Conservation (phyloP, 2,329 filamentous ascomycete genomes). For the Trichoderma sp. region DNA sequence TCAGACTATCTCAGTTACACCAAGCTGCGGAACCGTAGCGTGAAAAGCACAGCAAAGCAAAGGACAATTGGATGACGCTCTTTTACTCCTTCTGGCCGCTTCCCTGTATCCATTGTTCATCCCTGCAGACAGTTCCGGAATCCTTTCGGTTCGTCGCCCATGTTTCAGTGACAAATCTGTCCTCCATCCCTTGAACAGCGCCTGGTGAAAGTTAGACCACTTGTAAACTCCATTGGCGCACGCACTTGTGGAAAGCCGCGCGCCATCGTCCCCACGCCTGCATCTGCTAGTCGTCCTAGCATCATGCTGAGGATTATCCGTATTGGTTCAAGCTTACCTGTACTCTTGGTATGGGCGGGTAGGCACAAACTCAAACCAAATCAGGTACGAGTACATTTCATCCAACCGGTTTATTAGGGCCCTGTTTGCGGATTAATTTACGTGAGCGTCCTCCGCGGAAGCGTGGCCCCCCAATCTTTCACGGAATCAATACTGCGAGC, state of each 20-base stretch:
- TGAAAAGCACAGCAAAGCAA: constrained; percentile 1
- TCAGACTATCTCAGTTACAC: neutral
- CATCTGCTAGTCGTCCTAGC: neutral
- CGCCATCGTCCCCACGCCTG: neutral
- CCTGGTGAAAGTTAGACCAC: neutral
- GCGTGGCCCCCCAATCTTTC: neutral
- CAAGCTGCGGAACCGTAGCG: constrained; percentile 1
- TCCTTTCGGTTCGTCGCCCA: constrained; percentile 22
- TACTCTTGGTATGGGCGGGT: neutral
- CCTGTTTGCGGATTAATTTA: neutral
- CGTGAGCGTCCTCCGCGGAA: neutral
- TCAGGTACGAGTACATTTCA: neutral
- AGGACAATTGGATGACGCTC: neutral
- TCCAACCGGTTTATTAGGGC: neutral
- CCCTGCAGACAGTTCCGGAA: neutral
- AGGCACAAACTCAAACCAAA: neutral
- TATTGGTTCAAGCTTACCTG: neutral
- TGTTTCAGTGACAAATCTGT: constrained; percentile 20
- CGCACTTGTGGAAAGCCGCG: neutral
- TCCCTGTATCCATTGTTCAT: neutral
- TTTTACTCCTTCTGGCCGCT: neutral
- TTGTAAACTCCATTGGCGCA: neutral
- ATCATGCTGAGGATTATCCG: neutral
- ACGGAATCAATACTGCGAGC: neutral
- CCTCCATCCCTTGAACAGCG: neutral